These are phyloP conservation scores for Lumnitzera racemosa DNA, from an alignment of 345 rosid species.

Conservation along the genomic window DNA sequence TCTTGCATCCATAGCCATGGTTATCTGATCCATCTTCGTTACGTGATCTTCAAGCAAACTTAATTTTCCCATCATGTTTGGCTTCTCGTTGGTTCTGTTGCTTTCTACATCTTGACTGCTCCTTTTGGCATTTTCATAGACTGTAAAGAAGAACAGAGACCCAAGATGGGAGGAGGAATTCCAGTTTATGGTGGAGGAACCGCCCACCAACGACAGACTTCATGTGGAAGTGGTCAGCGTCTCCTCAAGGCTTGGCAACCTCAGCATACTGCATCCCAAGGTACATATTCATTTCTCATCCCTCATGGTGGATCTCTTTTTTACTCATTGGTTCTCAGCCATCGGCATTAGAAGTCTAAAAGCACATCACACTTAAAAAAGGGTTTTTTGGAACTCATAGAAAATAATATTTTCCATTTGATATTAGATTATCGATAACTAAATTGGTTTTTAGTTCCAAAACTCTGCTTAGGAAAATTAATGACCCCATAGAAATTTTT, in stretches of 20 bases:
- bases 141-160: constrained; percentile 72
- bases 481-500: background rate
- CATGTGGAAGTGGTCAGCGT: constrained; percentile 77
- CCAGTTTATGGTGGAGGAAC: constrained; percentile 70
- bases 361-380: too few relatives aligned
- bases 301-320: background rate
- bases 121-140: constrained; percentile 26
- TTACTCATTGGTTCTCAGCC: background rate
- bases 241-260: constrained; percentile 70
- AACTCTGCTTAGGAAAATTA: too few relatives aligned
- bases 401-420: too few relatives aligned
- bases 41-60: too few relatives aligned
- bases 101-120: background rate
- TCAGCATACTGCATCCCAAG: constrained; percentile 79
- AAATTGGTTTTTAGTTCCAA: too few relatives aligned
- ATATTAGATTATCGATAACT: too few relatives aligned
- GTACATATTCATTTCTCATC: constrained; percentile 20
- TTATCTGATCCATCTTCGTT: too few relatives aligned
- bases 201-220: constrained; percentile 65
- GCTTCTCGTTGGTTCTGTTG: background rate
- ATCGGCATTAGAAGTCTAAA: background rate
- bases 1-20: too few relatives aligned
- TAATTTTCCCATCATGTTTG: too few relatives aligned
- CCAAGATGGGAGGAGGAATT: constrained; percentile 97
- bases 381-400: too few relatives aligned